These are phyloP conservation scores for Ilyonectria robusta DNA, from an alignment of 2,329 filamentous ascomycete genomes.

Conservation along the genomic window DNA sequence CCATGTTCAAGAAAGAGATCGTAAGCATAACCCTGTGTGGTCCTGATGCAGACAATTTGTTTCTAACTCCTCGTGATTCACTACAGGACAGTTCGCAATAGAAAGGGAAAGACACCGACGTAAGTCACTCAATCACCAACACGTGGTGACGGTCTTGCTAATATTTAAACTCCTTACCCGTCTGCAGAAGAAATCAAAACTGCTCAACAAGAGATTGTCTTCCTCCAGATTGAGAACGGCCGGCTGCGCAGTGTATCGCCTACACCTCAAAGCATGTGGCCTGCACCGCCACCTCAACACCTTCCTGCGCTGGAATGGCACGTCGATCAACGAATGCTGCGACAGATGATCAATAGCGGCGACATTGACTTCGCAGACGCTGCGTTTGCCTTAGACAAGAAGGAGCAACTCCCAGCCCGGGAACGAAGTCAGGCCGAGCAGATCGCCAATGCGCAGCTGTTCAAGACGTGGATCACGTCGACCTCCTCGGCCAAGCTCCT, in stretches of 20 bases:
- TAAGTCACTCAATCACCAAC: neutral
- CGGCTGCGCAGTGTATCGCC: neutral
- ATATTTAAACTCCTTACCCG: neutral
- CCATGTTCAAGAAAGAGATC: constrained; percentile 1
- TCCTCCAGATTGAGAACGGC: neutral
- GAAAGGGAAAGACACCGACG: neutral
- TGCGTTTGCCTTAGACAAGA: neutral
- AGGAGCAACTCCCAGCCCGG: neutral
- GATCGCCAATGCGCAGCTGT: neutral
- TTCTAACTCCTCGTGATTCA: neutral
- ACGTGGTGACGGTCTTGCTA: neutral
- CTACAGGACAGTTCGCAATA: neutral
- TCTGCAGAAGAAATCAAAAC: neutral
- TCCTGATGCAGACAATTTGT: neutral
- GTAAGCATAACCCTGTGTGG: neutral
- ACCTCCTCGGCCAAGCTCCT: constrained; percentile 12
- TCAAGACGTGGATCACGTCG: constrained; percentile 3
- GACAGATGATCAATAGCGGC: neutral
- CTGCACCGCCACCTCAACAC: neutral
- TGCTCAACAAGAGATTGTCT: neutral
- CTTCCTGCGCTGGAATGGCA: neutral
- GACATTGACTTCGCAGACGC: constrained; percentile 4
- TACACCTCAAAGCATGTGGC: neutral
- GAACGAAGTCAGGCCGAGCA: constrained; percentile 6
- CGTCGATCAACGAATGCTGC: neutral